Evolutionary conservation across 2,329 filamentous ascomycete genomes (phyloP).

Genomic region (Akanthomyces muscarius): DNA sequence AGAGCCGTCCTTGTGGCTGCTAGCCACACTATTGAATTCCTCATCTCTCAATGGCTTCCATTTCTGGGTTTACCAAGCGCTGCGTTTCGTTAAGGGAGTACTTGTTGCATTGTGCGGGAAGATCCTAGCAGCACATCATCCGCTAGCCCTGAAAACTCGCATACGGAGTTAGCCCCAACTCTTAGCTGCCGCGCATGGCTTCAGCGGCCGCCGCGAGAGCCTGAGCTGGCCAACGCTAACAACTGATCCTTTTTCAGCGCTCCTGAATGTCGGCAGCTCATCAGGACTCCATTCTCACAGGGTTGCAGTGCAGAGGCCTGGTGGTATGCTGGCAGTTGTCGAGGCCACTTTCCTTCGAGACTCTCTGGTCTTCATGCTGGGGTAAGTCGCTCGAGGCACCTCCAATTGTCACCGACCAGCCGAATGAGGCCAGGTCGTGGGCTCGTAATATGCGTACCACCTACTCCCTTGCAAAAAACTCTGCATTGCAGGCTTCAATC

Average conservation of each 20-base stretch:
- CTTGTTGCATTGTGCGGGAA: neutral
- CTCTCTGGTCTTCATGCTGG: neutral
- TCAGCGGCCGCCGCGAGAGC: neutral
- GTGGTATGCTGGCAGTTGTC: neutral
- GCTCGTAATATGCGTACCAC: neutral
- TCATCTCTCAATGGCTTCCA: no score
- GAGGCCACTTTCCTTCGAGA: neutral
- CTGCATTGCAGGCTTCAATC: neutral
- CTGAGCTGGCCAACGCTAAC: neutral
- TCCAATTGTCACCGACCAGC: neutral
- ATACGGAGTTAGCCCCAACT: neutral
- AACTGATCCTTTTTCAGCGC: neutral
- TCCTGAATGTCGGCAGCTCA: neutral
- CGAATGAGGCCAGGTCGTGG: neutral
- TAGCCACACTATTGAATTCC: neutral
- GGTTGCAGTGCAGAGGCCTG: neutral
- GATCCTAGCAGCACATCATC: conserved; percentile 16
- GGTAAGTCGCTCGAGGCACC: neutral
- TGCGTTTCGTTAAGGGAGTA: neutral
- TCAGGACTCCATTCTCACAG: neutral
- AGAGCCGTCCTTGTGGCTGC: neutral
- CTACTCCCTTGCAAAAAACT: neutral
- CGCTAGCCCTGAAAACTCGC: neutral
- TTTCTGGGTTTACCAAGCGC: neutral
- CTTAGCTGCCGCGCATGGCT: neutral